Conservation (phyloP, 805 yeast species). For the Lipomyces chichibuensis region DNA sequence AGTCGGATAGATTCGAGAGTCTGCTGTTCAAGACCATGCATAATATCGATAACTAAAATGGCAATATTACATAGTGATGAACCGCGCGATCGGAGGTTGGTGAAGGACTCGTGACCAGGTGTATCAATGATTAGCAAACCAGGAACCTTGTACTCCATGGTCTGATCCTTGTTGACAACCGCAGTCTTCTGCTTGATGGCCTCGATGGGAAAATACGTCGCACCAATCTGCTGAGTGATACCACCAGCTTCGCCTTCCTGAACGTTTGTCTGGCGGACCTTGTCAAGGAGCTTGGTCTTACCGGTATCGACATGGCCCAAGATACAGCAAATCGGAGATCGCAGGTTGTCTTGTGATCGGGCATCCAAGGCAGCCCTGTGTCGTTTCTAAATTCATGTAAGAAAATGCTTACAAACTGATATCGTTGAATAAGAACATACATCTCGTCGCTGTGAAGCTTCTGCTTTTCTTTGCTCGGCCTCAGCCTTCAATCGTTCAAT, state of each 20-base stretch:
- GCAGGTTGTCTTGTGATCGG: constrained; percentile 60
- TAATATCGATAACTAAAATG: constrained; percentile 94
- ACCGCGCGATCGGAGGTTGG: constrained; percentile 97
- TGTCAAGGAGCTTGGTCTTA: constrained; percentile 94
- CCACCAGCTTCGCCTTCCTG: constrained; percentile 99
- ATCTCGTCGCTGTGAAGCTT: constrained; percentile 47
- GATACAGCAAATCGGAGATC: constrained; percentile 99
- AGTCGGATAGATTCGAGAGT: constrained; percentile 91
- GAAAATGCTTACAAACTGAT: neutral
- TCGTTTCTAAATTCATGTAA: constrained; percentile 37
- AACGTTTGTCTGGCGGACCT: constrained; percentile 97
- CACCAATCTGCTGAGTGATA: constrained; percentile 99
- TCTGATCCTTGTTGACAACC: constrained; percentile 85
- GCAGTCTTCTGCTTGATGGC: constrained; percentile 89
- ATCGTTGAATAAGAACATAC: neutral
- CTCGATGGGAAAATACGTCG: constrained; percentile 97
- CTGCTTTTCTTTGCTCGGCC: constrained; percentile 44
- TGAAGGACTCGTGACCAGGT: constrained; percentile 99
- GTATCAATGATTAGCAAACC: constrained; percentile 97
- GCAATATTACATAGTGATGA: constrained; percentile 99
- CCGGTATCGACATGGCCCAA: constrained; percentile 99
- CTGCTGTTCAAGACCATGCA: constrained; percentile 99
- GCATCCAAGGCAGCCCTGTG: constrained; percentile 45
- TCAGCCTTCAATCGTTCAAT: constrained; percentile 34
- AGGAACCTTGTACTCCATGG: constrained; percentile 84